Evolutionary conservation across 2,329 filamentous ascomycete species (phyloP).

Genomic region (Botryotinia globosa): DNA sequence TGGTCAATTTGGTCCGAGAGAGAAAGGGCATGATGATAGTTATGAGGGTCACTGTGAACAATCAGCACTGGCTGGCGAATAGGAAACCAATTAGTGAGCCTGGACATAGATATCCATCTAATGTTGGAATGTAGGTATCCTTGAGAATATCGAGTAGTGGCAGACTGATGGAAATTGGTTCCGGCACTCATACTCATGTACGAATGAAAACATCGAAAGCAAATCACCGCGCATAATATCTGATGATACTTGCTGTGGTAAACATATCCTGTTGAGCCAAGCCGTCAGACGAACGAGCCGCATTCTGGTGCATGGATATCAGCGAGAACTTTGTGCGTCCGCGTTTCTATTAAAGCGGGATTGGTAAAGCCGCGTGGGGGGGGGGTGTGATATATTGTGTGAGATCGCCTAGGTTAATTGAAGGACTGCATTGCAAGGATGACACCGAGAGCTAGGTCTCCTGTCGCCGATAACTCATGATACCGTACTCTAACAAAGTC

Average conservation of each 20-base stretch:
- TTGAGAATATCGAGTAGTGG: neutral
- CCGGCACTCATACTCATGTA: neutral
- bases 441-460: neutral
- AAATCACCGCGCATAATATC: neutral
- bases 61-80: neutral
- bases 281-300: neutral
- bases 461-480: neutral
- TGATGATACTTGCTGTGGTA: neutral
- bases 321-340: neutral
- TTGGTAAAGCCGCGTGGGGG: neutral
- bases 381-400: neutral
- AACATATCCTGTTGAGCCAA: neutral
- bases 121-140: neutral
- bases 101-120: neutral
- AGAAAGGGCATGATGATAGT: neutral
- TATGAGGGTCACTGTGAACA: neutral
- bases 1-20: neutral
- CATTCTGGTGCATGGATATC: neutral
- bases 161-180: neutral
- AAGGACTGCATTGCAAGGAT: neutral
- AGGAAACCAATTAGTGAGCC: neutral
- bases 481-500: neutral
- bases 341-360: neutral
- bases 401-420: neutral
- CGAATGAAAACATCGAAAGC: neutral